Evolutionary conservation across 208 protist genomes (phyloP).

Genomic region (Crithidia sp.): DNA sequence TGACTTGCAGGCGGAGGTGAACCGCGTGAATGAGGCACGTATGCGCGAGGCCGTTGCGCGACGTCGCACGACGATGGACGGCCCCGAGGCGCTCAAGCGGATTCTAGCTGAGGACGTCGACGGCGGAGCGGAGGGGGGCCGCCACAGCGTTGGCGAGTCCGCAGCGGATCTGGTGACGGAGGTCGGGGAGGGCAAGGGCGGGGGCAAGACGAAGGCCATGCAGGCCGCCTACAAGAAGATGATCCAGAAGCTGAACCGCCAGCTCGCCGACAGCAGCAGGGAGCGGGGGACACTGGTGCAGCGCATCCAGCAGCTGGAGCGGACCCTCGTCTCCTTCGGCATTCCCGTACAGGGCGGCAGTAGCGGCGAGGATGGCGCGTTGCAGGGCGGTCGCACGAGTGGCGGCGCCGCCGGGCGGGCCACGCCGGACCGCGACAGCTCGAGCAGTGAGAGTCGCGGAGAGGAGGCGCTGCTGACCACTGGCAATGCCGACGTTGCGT

Average conservation of each 20-base stretch:
- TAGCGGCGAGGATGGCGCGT: background rate
- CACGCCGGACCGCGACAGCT: slow-evolving; percentile 11
- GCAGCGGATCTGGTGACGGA: slow-evolving; percentile 2
- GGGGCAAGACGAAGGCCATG: slow-evolving; percentile 32
- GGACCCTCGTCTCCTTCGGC: slow-evolving; percentile 30
- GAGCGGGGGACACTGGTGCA: slow-evolving; percentile 41
- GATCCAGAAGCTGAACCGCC: slow-evolving; percentile 60
- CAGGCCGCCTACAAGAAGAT: slow-evolving; percentile 56
- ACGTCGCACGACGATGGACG: slow-evolving; percentile 24
- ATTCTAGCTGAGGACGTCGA: slow-evolving; percentile 31
- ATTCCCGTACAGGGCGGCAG: slow-evolving; percentile 2
- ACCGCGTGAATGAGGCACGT: slow-evolving; percentile 39
- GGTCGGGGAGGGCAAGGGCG: slow-evolving; percentile 13
- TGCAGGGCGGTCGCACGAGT: background rate
- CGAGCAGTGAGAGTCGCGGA: slow-evolving; percentile 8
- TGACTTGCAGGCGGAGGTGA: slow-evolving; percentile 51
- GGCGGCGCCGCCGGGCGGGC: background rate
- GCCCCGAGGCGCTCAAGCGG: slow-evolving; percentile 25
- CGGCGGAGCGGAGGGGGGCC: background rate
- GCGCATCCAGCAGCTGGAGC: slow-evolving; percentile 45
- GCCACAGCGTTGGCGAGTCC: background rate
- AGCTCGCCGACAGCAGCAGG: slow-evolving; percentile 59
- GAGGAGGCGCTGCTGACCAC: slow-evolving; percentile 27
- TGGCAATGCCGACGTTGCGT: slow-evolving; percentile 34
- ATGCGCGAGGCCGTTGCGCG: slow-evolving; percentile 20